Evolutionary conservation across 768 basidiomycete genomes (phyloP).

Genomic region (Mycena epipterygia): DNA sequence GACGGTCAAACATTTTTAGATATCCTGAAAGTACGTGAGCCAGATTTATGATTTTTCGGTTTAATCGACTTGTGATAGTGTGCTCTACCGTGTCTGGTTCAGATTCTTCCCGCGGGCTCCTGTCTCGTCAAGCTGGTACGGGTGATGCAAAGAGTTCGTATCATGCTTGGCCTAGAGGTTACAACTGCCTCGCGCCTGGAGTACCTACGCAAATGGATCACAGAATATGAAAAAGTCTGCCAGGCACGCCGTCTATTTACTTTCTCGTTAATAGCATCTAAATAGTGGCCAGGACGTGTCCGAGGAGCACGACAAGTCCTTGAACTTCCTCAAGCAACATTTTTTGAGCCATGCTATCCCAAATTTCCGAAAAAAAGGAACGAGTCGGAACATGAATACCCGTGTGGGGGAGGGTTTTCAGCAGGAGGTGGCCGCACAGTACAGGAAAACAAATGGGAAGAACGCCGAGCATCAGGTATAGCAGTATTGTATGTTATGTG

Average conservation of each 20-base stretch:
- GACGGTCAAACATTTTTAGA: slow-evolving; percentile 20
- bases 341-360: background rate
- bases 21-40: slow-evolving; percentile 9
- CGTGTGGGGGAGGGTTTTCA: slow-evolving; percentile 22
- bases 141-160: background rate
- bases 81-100: slow-evolving; percentile 12
- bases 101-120: slow-evolving; percentile 1
- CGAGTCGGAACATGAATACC: slow-evolving; percentile 13
- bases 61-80: background rate
- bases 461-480: slow-evolving; percentile 22
- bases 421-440: slow-evolving; percentile 7
- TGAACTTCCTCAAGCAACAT: slow-evolving; percentile 24
- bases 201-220: background rate
- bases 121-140: slow-evolving; percentile 1
- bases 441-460: slow-evolving; percentile 13
- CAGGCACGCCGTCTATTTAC: background rate
- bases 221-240: background rate
- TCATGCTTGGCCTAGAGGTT: slow-evolving; percentile 4
- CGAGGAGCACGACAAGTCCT: background rate
- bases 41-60: background rate
- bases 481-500: background rate
- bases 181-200: background rate
- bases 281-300: background rate
- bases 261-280: background rate
- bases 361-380: background rate